phyloP scores from a whole-genome alignment of 2,329 filamentous ascomycete species.

The Teratosphaeria zuluensis region DNA sequence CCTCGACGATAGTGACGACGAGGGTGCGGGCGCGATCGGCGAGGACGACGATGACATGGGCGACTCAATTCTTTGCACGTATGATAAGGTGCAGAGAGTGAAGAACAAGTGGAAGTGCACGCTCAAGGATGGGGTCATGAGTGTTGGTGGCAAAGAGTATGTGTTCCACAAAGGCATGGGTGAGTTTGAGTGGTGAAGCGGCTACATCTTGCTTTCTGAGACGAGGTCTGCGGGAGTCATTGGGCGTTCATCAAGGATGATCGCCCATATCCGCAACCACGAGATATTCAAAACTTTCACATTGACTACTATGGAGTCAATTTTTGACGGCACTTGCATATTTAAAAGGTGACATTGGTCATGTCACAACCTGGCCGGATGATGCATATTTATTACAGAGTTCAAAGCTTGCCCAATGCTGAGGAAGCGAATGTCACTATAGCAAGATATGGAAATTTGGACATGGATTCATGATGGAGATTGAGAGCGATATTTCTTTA shows the following conservation, averaged over 20 bases:
- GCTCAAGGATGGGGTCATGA: constrained; percentile 90
- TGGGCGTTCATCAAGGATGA: neutral
- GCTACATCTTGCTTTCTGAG: neutral
- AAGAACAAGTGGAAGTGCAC: constrained; percentile 99
- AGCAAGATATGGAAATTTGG: neutral
- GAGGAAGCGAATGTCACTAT: neutral
- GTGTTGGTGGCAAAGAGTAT: constrained; percentile 81
- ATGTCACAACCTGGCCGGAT: no score
- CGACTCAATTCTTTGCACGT: constrained; percentile 90
- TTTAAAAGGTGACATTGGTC: no score
- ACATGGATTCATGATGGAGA: neutral
- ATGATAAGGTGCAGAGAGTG: constrained; percentile 96
- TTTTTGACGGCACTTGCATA: neutral
- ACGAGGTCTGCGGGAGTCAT: neutral
- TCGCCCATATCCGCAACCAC: no score
- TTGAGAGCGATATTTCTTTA: neutral
- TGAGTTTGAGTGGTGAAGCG: constrained; percentile 89
- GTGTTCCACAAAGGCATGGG: constrained; percentile 96
- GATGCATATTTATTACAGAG: no score
- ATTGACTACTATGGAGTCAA: neutral
- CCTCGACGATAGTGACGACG: constrained; percentile 87
- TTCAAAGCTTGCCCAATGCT: neutral
- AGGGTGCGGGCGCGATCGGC: constrained; percentile 34
- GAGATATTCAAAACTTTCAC: neutral
- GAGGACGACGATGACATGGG: constrained; percentile 76